phyloP scores from a whole-genome alignment of 2,329 filamentous ascomycete species.

The Fusarium equiseti region DNA sequence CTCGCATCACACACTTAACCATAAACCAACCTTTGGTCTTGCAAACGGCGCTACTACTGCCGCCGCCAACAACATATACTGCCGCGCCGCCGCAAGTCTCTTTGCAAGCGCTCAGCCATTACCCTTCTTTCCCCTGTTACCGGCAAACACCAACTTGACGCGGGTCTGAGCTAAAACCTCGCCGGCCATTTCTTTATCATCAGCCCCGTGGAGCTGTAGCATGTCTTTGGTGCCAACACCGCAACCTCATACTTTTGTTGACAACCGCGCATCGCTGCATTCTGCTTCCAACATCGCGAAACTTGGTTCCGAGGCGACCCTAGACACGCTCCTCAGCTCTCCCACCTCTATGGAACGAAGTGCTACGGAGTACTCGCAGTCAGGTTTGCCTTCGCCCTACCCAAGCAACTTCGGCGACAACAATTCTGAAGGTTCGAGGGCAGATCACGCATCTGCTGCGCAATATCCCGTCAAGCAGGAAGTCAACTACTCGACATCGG shows the following conservation, averaged over 20 bases:
- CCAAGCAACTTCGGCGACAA: constrained; percentile 73
- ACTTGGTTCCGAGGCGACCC: constrained; percentile 46
- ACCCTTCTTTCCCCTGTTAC: constrained; percentile 47
- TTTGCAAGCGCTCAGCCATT: constrained; percentile 49
- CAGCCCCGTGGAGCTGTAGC: constrained; percentile 50
- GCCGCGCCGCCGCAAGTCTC: constrained; percentile 51
- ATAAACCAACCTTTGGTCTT: constrained; percentile 49
- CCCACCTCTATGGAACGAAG: constrained; percentile 67
- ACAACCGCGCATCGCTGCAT: constrained; percentile 43
- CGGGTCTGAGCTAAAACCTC: constrained; percentile 51
- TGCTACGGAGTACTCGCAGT: constrained; percentile 83
- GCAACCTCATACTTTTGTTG: constrained; percentile 51
- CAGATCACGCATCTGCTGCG: constrained; percentile 95
- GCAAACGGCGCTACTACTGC: constrained; percentile 51
- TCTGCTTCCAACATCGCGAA: constrained; percentile 37
- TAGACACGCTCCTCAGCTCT: constrained; percentile 44
- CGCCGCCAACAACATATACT: constrained; percentile 54
- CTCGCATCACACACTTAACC: constrained; percentile 51
- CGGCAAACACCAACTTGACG: constrained; percentile 50
- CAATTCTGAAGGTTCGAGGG: constrained; percentile 85
- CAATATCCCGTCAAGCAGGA: constrained; percentile 89
- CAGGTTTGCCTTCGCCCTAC: constrained; percentile 85
- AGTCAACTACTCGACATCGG: constrained; percentile 80
- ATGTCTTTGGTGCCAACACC: constrained; percentile 53
- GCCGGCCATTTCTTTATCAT: constrained; percentile 48